phyloP scores from a whole-genome alignment of 1,139 yeast species.

The Blastobotrys indianensis region DNA sequence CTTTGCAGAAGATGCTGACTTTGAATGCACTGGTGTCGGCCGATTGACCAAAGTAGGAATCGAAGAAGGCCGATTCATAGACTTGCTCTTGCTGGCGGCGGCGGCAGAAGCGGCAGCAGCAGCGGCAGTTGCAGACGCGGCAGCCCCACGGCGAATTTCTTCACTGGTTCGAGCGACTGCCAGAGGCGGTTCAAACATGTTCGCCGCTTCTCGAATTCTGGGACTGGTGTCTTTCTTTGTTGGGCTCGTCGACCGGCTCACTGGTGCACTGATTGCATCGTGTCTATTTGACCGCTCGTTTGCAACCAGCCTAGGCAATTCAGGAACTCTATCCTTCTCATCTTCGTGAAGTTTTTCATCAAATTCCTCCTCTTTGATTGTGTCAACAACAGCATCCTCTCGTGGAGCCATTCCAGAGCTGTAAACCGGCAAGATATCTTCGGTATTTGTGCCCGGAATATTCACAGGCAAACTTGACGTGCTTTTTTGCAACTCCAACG shows the following conservation, averaged over 20 bases:
- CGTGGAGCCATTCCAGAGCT: no score
- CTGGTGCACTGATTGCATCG: slow-evolving; percentile 4
- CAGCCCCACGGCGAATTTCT: neutral
- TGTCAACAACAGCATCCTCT: no score
- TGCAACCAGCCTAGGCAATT: neutral
- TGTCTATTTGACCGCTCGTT: neutral
- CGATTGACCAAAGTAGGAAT: slow-evolving; percentile 9
- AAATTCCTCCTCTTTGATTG: no score
- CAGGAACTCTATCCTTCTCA: neutral
- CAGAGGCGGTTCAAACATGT: slow-evolving; percentile 5
- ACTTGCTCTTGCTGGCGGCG: neutral
- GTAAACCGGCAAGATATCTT: no score
- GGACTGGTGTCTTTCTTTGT: neutral
- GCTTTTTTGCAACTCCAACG: neutral
- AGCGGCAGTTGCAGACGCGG: neutral
- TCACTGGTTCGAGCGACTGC: neutral
- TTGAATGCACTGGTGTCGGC: slow-evolving; percentile 5
- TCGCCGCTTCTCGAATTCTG: slow-evolving; percentile 7
- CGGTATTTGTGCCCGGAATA: no score
- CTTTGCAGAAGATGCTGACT: neutral
- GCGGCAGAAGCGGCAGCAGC: neutral
- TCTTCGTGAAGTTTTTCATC: neutral
- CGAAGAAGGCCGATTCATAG: slow-evolving; percentile 4
- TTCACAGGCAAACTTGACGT: slow-evolving; percentile 5
- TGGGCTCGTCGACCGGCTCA: slow-evolving; percentile 7